Evolutionary conservation across 805 yeast species (phyloP), one percentile per base, ranked within the genome.

Genomic region (Candida silvicultrix): DNA sequence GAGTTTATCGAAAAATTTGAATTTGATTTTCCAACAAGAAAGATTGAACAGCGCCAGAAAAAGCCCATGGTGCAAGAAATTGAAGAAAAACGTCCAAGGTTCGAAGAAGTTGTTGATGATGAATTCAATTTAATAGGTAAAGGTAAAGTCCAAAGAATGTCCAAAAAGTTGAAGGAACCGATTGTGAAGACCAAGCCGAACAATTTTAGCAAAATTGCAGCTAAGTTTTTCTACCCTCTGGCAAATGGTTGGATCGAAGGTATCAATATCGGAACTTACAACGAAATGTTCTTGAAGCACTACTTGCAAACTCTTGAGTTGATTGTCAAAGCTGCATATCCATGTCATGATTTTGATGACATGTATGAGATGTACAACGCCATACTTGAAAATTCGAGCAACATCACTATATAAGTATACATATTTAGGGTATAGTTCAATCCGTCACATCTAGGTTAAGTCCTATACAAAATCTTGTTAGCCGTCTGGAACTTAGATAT

Each of bases 211-310:
- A 62, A 54, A 38, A 62, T 73, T 11, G 74, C 79, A 1, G 52
- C 63, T 3, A 52, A 56, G 16, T 79, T 77, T 45, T 80, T 71
- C 52, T 78, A 73, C 49, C 83, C 85, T 0, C 59, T 80, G 37
- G 68, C 75, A 0, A 72, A 71, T 45, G 74, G 74, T 1, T 78
- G 82, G 83, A 56, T 74, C 39, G 75, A 73, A 45, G 75, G 78
- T 10, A 71, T 78, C n/a, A 68, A 77, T 45, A 60, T 79, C 35
- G 84, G 84, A 0, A 69, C 73, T 28, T 77, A 73, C 49, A 75
- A 80, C 16, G 69, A 74, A 6, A 50, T 78, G 19, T 74, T 80
- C 46, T 62, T 71, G 36, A 71, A 72, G 3, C 85, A 80, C 50
- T 80, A 71, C 52, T 45, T 79, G 2, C 63, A 69, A 23, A 77